These are phyloP conservation scores for Ceratocystis albifundus DNA, from an alignment of 2,329 filamentous ascomycete species.

Conservation along the genomic window DNA sequence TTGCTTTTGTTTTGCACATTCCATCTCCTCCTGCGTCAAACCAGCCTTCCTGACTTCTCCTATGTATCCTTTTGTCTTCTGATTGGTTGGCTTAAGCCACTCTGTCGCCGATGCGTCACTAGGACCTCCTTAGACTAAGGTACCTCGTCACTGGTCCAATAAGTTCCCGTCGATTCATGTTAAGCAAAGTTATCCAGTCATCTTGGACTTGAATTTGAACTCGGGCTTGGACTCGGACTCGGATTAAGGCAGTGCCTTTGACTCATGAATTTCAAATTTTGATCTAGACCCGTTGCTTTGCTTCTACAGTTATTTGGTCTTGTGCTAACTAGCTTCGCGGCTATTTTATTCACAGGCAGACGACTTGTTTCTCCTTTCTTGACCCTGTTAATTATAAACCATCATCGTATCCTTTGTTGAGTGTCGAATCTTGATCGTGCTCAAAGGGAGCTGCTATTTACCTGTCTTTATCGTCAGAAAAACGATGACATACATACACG, in stretches of 20 bases:
- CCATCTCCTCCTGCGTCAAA: neutral
- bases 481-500: conserved; percentile 21
- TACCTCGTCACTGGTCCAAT: neutral
- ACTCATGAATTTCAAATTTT: neutral
- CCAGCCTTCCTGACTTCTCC: neutral
- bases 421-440: neutral
- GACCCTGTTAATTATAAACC: neutral
- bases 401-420: neutral
- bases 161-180: neutral
- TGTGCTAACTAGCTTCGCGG: neutral
- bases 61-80: neutral
- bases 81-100: conserved; percentile 4
- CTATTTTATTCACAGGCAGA: neutral
- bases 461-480: conserved; percentile 13
- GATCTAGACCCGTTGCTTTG: neutral
- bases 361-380: neutral
- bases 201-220: no score
- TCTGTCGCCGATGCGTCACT: conserved; percentile 17
- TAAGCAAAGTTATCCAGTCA: neutral
- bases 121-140: conserved; percentile 7
- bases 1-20: neutral
- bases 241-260: neutral
- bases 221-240: neutral
- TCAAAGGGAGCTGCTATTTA: conserved; percentile 3
- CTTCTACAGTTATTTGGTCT: neutral